phyloP scores from a whole-genome alignment of 2,329 filamentous ascomycete genomes.

The Botrytis elliptica region DNA sequence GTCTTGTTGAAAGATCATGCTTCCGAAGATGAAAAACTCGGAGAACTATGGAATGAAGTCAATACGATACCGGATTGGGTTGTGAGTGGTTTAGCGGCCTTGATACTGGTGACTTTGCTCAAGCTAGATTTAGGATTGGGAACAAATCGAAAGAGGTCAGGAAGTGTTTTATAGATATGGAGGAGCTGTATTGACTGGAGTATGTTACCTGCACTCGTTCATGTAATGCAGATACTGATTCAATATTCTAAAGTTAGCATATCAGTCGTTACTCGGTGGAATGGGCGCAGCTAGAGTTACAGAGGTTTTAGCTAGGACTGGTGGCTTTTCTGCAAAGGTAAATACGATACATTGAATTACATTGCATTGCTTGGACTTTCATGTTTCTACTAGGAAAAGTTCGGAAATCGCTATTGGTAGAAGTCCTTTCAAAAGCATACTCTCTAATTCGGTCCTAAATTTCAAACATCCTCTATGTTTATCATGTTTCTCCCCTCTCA shows the following conservation, averaged over 20 bases:
- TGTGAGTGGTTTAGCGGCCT: constrained; percentile 6
- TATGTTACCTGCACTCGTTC: constrained; percentile 32
- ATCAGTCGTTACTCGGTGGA: constrained; percentile 64
- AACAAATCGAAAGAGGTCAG: constrained; percentile 70
- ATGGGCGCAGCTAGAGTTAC: constrained; percentile 73
- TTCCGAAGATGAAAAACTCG: constrained; percentile 52
- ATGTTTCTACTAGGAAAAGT: not conserved
- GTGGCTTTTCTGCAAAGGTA: constrained; percentile 64
- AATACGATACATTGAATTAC: not conserved
- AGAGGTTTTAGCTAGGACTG: constrained; percentile 71
- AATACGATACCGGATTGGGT: constrained; percentile 72
- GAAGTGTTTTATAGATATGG: constrained; percentile 77
- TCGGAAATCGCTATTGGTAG: not conserved
- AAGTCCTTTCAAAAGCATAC: not conserved
- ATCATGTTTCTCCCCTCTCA: not conserved
- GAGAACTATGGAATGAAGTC: constrained; percentile 63
- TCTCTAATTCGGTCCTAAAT: not conserved
- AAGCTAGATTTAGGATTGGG: constrained; percentile 55
- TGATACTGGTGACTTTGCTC: not conserved
- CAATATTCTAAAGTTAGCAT: constrained; percentile 42
- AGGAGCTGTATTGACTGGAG: constrained; percentile 61
- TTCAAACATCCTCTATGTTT: not conserved
- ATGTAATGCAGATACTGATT: constrained; percentile 8
- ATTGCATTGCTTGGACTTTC: no score
- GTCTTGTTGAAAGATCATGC: constrained; percentile 59